Base-by-base conservation (phyloP, 2,329 filamentous ascomycete species). In the Aureobasidium sp. region DNA sequence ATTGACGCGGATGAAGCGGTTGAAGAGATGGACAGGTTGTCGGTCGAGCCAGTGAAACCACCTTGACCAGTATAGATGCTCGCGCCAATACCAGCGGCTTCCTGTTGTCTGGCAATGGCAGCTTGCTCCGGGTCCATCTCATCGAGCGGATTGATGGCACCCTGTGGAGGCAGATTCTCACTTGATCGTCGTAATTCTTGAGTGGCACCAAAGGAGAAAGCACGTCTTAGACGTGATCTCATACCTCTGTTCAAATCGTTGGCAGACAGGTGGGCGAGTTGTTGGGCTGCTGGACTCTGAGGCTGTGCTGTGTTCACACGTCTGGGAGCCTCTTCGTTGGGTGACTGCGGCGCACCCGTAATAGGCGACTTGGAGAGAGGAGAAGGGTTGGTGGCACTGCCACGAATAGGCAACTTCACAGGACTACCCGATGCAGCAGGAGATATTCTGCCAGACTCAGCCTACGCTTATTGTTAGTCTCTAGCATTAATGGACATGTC, bases 181-280 rank as follows among this genome's bases (percentile, higher is more conserved):
- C 83, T 86, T 13, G 87, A 88, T 71, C 88, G 88, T 65, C 88
- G 84, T 52, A 99, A 85, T 72, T 99, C 94, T 9, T 93, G 90
- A 46, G 92, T 90, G 73, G 93, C 97, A 55, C 94, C 92, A 75
- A 99, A 99, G 0, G 94, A 99, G 70, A 99, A 96, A 0, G 94
- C 94, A 68, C 94, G 84, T 61, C 94, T 86, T 64, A 99, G 80
- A 67, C 92, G 83, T 20, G 89, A 92, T 77, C 97, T 97, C 77
- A 87, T 91, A 72, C 91, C 92, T 66, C 87, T 83, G 71, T 85
- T 89, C 32, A 80, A 79, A 60, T 90, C 90, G 71, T 89, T 93
- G 67, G 93, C 89, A 64, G 87, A 93, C 62, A 97, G 81, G n/a
- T 92, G 91, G 50, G 89, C 86, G 43, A 97, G 82, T 63, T 95